Base-by-base conservation (phyloP, 2,329 filamentous ascomycete genomes). In the Trichoderma sp. region DNA sequence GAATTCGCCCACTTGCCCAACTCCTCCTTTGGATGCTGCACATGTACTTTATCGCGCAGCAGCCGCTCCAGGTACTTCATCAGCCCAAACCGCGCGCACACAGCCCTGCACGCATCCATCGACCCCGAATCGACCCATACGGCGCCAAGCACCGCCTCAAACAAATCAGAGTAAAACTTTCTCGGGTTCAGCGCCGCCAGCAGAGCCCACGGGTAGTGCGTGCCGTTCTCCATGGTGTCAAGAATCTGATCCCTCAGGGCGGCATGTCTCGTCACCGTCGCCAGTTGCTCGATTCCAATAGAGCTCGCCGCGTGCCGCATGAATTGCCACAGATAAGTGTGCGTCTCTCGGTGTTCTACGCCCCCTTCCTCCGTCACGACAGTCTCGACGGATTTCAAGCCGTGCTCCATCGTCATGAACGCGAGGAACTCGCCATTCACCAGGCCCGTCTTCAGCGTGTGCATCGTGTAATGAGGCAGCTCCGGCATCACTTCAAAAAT, bases 131-230 rank as follows among this genome's bases (percentile, higher is more conserved):
- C 96, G 24, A 97, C 83, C 83, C 92, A 97, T 0, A 97, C 85
- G 0, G 94, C 94, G 0, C 92, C 95, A 0, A 98, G 79, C 0
- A 96, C 77, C 37, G 88, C 87, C 81, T 98, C 95, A 11, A 97
- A 83, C 8, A 97, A 81, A 77, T 97, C 94, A 0, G 91, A 95
- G 79, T 91, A 91, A 78, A 92, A 92, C 76, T 97, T 97, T 19
- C 87, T 87, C 0, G 89, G 85, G 16, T 85, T 83, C 0, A 96
- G 82, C 0, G 86, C 83, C 0, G 88, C 83, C 0, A 98, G 86
- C 0, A 88, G 79, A 1, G 87, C 83, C 95, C 95, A 98, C 0
- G 95, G 96, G 75, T 94, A 96, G 19, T 81, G 78, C 0, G 72
- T 71, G 0, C 86, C 86, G 0, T 78, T 59, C 0, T 79, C 60